Conservation (phyloP, 176 grass and related monocot species). For the Typha latifolia region DNA sequence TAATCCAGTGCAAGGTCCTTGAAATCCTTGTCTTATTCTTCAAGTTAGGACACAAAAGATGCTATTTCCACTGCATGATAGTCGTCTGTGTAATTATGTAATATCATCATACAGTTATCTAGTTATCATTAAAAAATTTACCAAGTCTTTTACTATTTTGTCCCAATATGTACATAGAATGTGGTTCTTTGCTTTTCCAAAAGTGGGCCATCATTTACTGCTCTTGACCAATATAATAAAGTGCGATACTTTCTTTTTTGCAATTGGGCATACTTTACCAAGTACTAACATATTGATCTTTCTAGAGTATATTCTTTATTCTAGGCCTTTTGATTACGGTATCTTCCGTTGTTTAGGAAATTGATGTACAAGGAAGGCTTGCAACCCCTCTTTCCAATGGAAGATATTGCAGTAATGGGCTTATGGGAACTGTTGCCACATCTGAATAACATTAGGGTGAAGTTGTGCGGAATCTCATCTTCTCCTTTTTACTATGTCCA, state of each 20-base stretch:
- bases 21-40: not conserved
- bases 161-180: not conserved
- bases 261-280: no score
- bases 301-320: no score
- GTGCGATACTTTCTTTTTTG: no score
- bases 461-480: conserved; percentile 13
- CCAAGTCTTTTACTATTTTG: not conserved
- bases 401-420: conserved; percentile 92
- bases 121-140: not conserved
- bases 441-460: conserved; percentile 68
- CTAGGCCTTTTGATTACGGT: not conserved
- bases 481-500: conserved; percentile 18
- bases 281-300: no score
- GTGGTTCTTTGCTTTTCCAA: not conserved
- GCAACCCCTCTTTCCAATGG: conserved; percentile 77
- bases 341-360: conserved; percentile 32
- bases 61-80: not conserved
- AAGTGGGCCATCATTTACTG: not conserved
- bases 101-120: not conserved
- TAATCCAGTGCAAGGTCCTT: not conserved
- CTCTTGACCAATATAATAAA: no score
- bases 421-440: conserved; percentile 89
- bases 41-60: not conserved
- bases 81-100: not conserved
- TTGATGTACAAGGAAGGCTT: conserved; percentile 73